Percentiles rank a stretch among this genome's conserved stretches.
phyloP scores from a whole-genome alignment of 2,329 filamentous ascomycete genomes.

The Trichophyton schoenleinii region DNA sequence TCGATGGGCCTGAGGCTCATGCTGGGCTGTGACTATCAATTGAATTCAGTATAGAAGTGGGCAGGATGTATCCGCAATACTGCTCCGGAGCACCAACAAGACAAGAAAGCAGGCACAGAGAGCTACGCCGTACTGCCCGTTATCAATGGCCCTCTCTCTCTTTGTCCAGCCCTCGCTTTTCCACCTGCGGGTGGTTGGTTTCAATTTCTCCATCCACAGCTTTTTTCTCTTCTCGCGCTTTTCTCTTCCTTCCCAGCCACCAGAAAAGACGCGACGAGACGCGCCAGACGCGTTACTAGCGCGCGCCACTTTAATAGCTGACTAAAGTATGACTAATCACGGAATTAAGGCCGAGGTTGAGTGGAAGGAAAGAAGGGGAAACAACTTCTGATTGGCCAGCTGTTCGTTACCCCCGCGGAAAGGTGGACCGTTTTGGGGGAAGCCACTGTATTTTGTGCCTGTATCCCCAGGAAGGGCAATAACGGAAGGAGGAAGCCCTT shows the following conservation, averaged over 20 bases:
- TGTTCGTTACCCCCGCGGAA: too few relatives aligned
- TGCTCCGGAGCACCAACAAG: background rate
- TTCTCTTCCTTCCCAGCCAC: background rate
- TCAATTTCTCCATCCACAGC: background rate
- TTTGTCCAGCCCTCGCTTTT: background rate
- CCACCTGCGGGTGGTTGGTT: background rate
- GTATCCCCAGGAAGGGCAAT: too few relatives aligned
- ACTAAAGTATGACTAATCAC: background rate
- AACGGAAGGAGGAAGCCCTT: too few relatives aligned
- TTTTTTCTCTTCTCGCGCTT: too few relatives aligned
- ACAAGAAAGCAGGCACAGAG: background rate
- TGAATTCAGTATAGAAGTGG: background rate
- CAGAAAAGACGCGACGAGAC: background rate
- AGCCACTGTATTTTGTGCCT: too few relatives aligned
- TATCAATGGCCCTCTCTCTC: background rate
- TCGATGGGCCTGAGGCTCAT: slow-evolving; percentile 65
- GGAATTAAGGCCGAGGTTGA: background rate
- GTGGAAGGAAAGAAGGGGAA: background rate
- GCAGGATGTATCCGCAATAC: background rate
- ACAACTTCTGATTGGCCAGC: too few relatives aligned
- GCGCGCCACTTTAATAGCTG: background rate
- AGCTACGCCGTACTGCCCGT: background rate
- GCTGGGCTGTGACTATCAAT: background rate
- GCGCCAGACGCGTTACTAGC: background rate
- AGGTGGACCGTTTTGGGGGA: too few relatives aligned